Conservation (phyloP, 1,284 basidiomycete genomes). For the Singerocomus inundabilis region DNA sequence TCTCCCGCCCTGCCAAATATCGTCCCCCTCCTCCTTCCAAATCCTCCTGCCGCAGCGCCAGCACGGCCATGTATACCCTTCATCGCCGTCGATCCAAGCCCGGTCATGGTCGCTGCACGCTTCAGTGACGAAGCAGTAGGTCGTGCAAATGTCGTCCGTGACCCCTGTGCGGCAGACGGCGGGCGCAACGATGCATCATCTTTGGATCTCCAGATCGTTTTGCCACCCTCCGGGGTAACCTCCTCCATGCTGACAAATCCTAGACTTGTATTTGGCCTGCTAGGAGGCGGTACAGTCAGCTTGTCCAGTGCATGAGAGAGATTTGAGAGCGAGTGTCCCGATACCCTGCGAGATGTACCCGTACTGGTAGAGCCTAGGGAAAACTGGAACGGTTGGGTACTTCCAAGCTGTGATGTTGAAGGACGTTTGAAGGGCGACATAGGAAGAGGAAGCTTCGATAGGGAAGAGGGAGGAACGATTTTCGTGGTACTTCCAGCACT, state of each 20-base stretch:
- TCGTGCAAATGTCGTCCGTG: slow-evolving; percentile 22
- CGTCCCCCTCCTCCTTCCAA: slow-evolving; percentile 17
- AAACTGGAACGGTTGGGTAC: not conserved
- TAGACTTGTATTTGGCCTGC: slow-evolving; percentile 61
- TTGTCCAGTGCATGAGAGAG: slow-evolving; percentile 62
- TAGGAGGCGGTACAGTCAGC: slow-evolving; percentile 57
- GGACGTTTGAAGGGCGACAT: slow-evolving; percentile 18
- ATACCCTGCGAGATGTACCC: not conserved
- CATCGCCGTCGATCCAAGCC: slow-evolving; percentile 2
- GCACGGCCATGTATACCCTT: slow-evolving; percentile 3
- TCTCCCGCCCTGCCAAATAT: slow-evolving; percentile 37
- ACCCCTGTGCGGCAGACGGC: slow-evolving; percentile 1
- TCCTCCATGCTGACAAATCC: slow-evolving; percentile 46
- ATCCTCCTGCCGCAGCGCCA: not conserved
- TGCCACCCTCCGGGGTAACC: slow-evolving; percentile 15
- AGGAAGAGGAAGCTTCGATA: slow-evolving; percentile 32
- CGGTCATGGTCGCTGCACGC: slow-evolving; percentile 22
- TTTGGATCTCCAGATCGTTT: slow-evolving; percentile 22
- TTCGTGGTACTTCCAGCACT: slow-evolving; percentile 1
- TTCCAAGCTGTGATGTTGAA: slow-evolving; percentile 5
- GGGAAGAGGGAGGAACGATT: slow-evolving; percentile 10
- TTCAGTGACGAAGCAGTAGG: slow-evolving; percentile 35
- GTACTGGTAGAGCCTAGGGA: not conserved
- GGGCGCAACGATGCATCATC: slow-evolving; percentile 22
- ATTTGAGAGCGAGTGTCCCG: slow-evolving; percentile 38